Conservation (phyloP, 768 basidiomycete species). For the Termitomyces sp. region DNA sequence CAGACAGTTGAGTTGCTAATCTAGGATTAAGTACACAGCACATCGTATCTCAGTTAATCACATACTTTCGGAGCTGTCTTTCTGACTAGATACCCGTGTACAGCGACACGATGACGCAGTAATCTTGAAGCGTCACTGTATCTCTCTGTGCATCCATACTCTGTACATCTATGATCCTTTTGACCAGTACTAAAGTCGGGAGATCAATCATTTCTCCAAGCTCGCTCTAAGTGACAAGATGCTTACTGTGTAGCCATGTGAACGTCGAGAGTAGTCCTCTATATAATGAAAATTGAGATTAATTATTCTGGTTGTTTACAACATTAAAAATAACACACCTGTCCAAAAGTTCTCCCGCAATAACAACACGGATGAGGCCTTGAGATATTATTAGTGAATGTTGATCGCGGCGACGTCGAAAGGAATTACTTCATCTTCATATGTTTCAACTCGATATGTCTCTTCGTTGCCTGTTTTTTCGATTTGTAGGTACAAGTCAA, state of each 20-base stretch:
- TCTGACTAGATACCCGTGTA: conserved; percentile 16
- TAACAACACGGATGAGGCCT: conserved; percentile 16
- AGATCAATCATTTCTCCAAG: neutral
- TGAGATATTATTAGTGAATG: neutral
- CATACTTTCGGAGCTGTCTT: conserved; percentile 15
- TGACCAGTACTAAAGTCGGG: conserved; percentile 14
- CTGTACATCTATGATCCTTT: conserved; percentile 12
- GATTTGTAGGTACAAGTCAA: conserved; percentile 12
- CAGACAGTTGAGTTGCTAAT: conserved; percentile 6
- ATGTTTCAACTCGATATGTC: conserved; percentile 20
- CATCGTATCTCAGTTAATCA: neutral
- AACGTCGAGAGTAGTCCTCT: conserved; percentile 19
- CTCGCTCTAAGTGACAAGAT: neutral
- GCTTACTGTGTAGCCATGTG: conserved; percentile 19
- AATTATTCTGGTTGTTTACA: neutral
- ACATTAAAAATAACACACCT: conserved; percentile 7
- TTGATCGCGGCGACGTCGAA: neutral
- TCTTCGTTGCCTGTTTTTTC: conserved; percentile 19
- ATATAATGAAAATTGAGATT: neutral
- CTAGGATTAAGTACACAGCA: neutral
- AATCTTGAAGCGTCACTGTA: conserved; percentile 21
- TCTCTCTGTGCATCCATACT: conserved; percentile 9
- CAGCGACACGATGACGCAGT: conserved; percentile 16
- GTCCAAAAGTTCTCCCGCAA: conserved; percentile 14
- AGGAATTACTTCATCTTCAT: conserved; percentile 13